Percentiles rank a stretch among this genome's conserved stretches.
Conservation (phyloP, 148 eudicot genomes). For the Amaranthus cruentus region DNA sequence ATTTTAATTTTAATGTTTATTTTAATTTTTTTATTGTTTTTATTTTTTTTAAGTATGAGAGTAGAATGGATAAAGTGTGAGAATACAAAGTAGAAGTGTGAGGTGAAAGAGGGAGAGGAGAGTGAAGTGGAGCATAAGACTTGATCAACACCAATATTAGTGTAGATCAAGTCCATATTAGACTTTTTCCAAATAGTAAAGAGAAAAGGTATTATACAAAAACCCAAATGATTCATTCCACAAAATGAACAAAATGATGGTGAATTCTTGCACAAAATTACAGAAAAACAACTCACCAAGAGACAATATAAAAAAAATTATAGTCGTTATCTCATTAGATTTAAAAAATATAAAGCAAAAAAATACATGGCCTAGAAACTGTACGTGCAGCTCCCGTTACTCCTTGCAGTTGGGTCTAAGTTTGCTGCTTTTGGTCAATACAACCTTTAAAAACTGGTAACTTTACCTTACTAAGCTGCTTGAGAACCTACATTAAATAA, state of each 20-base stretch:
- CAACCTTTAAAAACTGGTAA: slow-evolving; percentile 80
- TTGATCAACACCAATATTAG: too few species aligned
- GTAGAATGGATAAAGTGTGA: too few species aligned
- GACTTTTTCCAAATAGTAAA: not conserved
- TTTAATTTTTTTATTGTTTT: too few species aligned
- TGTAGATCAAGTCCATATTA: too few species aligned
- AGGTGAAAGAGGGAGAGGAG: too few species aligned
- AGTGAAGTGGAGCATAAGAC: too few species aligned
- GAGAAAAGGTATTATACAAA: not conserved
- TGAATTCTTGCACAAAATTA: slow-evolving; percentile 25
- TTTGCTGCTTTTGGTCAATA: slow-evolving; percentile 55
- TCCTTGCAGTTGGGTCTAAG: slow-evolving; percentile 80
- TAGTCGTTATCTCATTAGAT: not conserved
- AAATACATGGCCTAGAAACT: slow-evolving; percentile 30
- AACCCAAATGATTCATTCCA: not conserved
- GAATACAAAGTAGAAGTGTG: too few species aligned
- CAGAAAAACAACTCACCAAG: slow-evolving; percentile 32
- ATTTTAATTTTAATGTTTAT: too few species aligned
- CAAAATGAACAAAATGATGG: slow-evolving; percentile 2
- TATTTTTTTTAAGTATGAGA: too few species aligned
- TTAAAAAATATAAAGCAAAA: not conserved
- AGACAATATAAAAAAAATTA: slow-evolving; percentile 6
- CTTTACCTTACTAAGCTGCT: slow-evolving; percentile 61
- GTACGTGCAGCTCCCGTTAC: slow-evolving; percentile 76
- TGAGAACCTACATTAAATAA: slow-evolving; percentile 39